Conservation (phyloP, 768 basidiomycete genomes). For the Gelatoporia subvermispora region DNA sequence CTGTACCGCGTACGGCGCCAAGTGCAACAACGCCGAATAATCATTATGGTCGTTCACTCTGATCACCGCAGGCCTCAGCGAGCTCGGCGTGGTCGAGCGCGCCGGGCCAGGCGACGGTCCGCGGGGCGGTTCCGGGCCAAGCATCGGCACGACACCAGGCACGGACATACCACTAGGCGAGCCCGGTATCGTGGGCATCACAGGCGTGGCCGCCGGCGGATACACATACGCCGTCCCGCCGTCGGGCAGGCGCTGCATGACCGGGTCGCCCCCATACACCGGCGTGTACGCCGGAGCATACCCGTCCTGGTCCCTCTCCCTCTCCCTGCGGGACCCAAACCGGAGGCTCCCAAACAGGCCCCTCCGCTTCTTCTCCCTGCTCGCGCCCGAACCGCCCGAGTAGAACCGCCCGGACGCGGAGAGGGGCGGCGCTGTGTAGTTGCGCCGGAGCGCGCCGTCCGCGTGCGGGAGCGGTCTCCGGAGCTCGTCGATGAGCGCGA, state of each 20-base stretch:
- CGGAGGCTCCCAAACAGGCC: conserved; percentile 42
- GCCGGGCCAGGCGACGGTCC: conserved; percentile 5
- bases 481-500: conserved; percentile 43
- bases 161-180: not conserved
- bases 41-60: conserved; percentile 18
- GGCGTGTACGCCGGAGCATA: not conserved
- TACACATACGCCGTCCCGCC: conserved; percentile 12
- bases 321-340: conserved; percentile 6
- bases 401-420: not conserved
- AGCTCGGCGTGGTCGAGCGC: conserved; percentile 12
- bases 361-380: conserved; percentile 25
- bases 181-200: not conserved
- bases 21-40: conserved; percentile 53
- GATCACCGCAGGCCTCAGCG: conserved; percentile 3
- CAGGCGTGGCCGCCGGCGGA: not conserved
- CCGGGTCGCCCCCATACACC: conserved; percentile 7
- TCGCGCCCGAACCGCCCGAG: not conserved
- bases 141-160: not conserved
- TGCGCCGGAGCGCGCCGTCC: conserved; percentile 7
- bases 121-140: not conserved
- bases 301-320: too few species aligned
- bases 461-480: conserved; percentile 23
- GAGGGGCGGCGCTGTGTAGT: not conserved
- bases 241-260: conserved; percentile 18
- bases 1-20: conserved; percentile 58